Evolutionary conservation across 176 grass and related monocot species (phyloP), one percentile per base, ranked within the genome.

Genomic region (Musa troglodytarum): DNA sequence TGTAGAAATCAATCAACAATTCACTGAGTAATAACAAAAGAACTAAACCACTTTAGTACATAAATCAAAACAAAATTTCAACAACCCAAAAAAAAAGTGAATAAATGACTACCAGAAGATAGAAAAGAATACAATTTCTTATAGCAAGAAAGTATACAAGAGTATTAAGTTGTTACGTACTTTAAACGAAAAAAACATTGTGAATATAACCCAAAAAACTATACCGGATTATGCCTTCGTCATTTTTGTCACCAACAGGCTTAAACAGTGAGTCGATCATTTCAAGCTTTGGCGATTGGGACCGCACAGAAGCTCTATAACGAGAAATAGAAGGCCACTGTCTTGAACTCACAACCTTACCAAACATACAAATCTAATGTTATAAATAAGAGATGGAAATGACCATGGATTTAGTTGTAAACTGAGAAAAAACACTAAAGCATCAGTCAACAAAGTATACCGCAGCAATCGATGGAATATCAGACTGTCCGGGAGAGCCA

Each of bases 261-360:
- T 93, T 93, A 81, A 91, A 98, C 69, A 98, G 71, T 1, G 86
- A 91, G 73, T 98, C 95, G 1, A 98, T 91, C 90, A 98, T 98
- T 82, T 98, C 90, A 13, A 91, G 51, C 59, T 83, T 98, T 0
- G 95, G 75, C 3, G 90, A 93, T 25, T 98, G 95, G 16, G 90
- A 83, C 28, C 91, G 84, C 8, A 98, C 95, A 2, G 90, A 89
- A 22, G 95, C 95, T 67, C 95, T 91, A 57, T 98, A 98, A 69
- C 88, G 88, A 0, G 95, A 91, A 55, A 93, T 90, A 34, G 88
- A 75, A 26, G 95, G 95, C 95, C 95, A 98, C 24, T 93, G 72
- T 1, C 88, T 87, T 1, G 95, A 98, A 86, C 95, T 89, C 2
- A 98, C 90, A 49, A 98, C 94, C 94, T 98, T 83, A 76, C 34